phyloP scores from a whole-genome alignment of 371 early-diverging fungal genomes.

The Zancudomyces culisetae region DNA sequence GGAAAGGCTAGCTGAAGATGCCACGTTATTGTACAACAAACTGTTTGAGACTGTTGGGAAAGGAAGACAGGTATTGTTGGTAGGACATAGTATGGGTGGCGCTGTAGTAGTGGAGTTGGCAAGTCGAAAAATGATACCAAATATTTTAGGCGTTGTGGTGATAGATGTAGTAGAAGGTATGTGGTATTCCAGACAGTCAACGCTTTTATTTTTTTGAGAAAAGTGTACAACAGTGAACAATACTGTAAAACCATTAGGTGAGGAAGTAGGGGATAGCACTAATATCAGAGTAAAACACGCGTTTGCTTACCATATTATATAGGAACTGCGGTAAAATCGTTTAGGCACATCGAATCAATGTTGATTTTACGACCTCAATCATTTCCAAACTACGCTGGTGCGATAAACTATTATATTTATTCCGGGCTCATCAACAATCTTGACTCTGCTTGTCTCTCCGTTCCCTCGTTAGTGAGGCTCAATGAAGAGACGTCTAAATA shows the following conservation, averaged over 20 bases:
- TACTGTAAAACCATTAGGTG: too few relatives aligned
- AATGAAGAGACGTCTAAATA: slow-evolving; percentile 5
- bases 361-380: slow-evolving; percentile 27
- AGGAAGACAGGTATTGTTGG: slow-evolving; percentile 11
- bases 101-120: slow-evolving; percentile 65
- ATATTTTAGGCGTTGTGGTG: slow-evolving; percentile 50
- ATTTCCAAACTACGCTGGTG: slow-evolving; percentile 38
- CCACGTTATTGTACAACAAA: background rate
- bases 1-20: background rate
- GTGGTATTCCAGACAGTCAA: too few relatives aligned
- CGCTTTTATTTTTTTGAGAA: too few relatives aligned
- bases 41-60: slow-evolving; percentile 6
- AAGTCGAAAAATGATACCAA: slow-evolving; percentile 24
- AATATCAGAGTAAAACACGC: too few relatives aligned
- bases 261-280: too few relatives aligned
- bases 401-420: slow-evolving; percentile 48
- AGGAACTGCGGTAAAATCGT: slow-evolving; percentile 21
- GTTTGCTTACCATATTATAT: too few relatives aligned
- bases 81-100: slow-evolving; percentile 63
- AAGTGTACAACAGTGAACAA: too few relatives aligned
- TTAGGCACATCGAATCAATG: slow-evolving; percentile 21
- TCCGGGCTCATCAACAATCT: slow-evolving; percentile 39
- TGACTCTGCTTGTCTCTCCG: slow-evolving; percentile 54
- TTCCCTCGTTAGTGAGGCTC: slow-evolving; percentile 37
- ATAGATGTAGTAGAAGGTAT: slow-evolving; percentile 85